Evolutionary conservation across 2,329 filamentous ascomycete genomes (phyloP).

Genomic region (Colletotrichum camelliae): DNA sequence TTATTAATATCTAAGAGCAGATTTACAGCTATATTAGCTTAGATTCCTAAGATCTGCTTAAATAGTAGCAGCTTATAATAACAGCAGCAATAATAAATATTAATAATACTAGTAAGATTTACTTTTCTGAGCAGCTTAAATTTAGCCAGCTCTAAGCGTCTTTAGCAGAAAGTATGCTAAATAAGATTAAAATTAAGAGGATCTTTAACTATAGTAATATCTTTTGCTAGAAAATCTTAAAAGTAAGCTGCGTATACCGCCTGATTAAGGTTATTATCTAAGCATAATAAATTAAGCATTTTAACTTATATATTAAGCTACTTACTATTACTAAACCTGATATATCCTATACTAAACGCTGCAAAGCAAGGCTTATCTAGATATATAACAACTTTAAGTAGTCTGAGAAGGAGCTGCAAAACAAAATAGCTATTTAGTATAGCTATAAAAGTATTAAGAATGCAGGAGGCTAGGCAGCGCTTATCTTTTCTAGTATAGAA

Average conservation of each 20-base stretch:
- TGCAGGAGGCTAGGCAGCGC: conserved; percentile 59
- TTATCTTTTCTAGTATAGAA: conserved; percentile 62
- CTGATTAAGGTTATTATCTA: conserved; percentile 63
- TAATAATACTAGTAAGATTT: conserved; percentile 15
- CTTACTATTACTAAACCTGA: conserved; percentile 42
- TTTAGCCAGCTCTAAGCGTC: conserved; percentile 16
- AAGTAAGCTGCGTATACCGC: conserved; percentile 56
- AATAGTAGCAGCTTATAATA: conserved; percentile 27
- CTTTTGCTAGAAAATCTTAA: conserved; percentile 35
- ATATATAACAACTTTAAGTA: conserved; percentile 59
- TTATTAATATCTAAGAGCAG: conserved; percentile 37
- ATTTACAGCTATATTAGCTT: conserved; percentile 33
- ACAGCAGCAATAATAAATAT: conserved; percentile 19
- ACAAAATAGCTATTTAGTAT: conserved; percentile 55
- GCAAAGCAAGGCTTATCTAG: conserved; percentile 56
- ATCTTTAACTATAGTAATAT: conserved; percentile 35
- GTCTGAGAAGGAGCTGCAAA: conserved; percentile 63
- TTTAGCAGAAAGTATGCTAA: neutral
- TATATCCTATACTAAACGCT: conserved; percentile 50
- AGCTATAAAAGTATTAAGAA: conserved; percentile 65
- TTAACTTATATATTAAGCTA: conserved; percentile 52
- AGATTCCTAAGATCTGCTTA: conserved; percentile 30
- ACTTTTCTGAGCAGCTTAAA: conserved; percentile 13
- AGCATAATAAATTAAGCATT: too few relatives aligned
- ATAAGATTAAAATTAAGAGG: neutral